These are phyloP conservation scores for Schwanniomyces occidentalis DNA, from an alignment of 805 yeast species.

Conservation along the genomic window DNA sequence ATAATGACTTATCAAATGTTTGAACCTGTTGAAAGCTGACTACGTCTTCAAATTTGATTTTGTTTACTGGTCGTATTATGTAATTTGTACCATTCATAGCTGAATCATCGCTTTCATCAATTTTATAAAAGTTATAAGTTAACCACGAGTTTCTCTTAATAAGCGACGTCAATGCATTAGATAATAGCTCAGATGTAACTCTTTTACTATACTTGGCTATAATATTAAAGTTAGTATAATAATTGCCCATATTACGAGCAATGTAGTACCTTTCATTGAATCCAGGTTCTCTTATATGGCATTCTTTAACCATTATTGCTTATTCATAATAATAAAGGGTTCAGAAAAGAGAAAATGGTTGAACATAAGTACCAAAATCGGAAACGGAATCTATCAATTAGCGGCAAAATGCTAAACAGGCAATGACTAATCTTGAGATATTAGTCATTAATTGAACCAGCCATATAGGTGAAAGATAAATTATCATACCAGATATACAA, in stretches of 20 bases:
- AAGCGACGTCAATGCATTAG: constrained; percentile 16
- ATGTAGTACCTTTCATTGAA: constrained; percentile 23
- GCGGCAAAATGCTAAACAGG: too few relatives aligned
- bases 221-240: constrained; percentile 25
- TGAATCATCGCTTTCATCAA: constrained; percentile 6
- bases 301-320: background rate
- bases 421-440: too few relatives aligned
- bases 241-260: constrained; percentile 16
- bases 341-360: too few relatives aligned
- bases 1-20: constrained; percentile 11
- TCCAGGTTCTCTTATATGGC: constrained; percentile 9
- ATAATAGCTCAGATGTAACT: constrained; percentile 13
- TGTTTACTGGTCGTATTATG: constrained; percentile 14
- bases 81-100: constrained; percentile 11
- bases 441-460: too few relatives aligned
- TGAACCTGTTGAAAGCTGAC: constrained; percentile 14
- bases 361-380: too few relatives aligned
- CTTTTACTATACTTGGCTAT: constrained; percentile 16
- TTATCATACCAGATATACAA: too few relatives aligned
- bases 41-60: constrained; percentile 20
- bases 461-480: too few relatives aligned
- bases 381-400: too few relatives aligned
- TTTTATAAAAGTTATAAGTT: constrained; percentile 17
- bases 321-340: too few relatives aligned
- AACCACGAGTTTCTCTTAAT: constrained; percentile 16